Percentiles rank a stretch among this genome's conserved stretches.
Conservation (phyloP, 2,329 filamentous ascomycete genomes). For the Ophiostoma perfectum region DNA sequence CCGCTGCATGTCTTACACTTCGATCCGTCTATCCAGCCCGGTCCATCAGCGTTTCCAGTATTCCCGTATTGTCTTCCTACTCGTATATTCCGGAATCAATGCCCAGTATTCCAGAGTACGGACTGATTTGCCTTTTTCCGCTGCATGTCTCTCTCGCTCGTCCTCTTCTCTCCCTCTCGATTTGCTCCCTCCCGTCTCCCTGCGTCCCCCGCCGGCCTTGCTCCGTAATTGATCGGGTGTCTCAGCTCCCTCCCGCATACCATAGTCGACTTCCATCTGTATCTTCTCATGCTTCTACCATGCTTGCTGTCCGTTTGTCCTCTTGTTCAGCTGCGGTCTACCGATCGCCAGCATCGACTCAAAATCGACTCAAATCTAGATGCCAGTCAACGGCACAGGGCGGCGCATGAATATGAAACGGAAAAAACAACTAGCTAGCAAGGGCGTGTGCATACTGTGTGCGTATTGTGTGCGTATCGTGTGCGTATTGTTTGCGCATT, state of each 20-base stretch:
- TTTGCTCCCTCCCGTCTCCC: neutral
- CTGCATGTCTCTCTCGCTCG: neutral
- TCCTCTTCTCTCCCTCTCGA: neutral
- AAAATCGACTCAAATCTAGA: neutral
- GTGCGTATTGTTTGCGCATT: neutral
- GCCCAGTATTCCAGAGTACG: too few species aligned
- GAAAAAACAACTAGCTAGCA: neutral
- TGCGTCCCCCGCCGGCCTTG: neutral
- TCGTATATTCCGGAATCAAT: too few species aligned
- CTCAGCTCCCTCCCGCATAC: neutral
- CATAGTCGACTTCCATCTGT: neutral
- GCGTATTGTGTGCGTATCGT: neutral
- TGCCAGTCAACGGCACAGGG: neutral
- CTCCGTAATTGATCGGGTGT: neutral
- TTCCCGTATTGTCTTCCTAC: neutral
- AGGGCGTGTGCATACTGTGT: conserved; percentile 1
- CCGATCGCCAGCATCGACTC: neutral
- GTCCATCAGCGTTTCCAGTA: neutral
- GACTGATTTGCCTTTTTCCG: neutral
- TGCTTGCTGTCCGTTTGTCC: too few species aligned
- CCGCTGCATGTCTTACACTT: conserved; percentile 12
- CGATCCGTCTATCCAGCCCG: neutral
- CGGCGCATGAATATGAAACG: conserved; percentile 1
- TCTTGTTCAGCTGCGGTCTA: neutral
- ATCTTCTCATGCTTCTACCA: neutral